Evolutionary conservation across 2,329 filamentous ascomycete species (phyloP).

Genomic region (Penicillium palitans): DNA sequence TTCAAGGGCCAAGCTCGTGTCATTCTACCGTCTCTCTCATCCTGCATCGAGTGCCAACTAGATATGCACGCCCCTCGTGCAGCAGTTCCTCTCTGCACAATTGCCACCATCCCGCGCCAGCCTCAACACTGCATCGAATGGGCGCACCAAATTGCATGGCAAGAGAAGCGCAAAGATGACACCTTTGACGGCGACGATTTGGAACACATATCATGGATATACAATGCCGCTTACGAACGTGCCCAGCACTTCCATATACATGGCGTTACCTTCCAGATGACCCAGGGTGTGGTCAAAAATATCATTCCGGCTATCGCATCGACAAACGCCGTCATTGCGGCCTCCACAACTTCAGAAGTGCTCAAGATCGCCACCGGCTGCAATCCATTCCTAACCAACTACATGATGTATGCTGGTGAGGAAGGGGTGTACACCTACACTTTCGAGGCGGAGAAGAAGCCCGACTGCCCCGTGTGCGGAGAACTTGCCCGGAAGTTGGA

Average conservation of each 20-base stretch:
- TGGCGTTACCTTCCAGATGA: slow-evolving; percentile 92
- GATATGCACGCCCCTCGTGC: slow-evolving; percentile 98
- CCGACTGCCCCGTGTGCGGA: slow-evolving; percentile 92
- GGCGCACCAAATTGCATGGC: slow-evolving; percentile 98
- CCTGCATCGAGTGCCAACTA: slow-evolving; percentile 96
- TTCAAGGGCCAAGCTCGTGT: slow-evolving; percentile 98
- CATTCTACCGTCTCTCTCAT: slow-evolving; percentile 86
- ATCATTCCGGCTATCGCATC: slow-evolving; percentile 98
- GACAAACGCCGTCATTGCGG: slow-evolving; percentile 95
- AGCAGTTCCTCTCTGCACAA: slow-evolving; percentile 93
- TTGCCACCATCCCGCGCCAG: slow-evolving; percentile 93
- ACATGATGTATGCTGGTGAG: slow-evolving; percentile 99
- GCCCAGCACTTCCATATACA: slow-evolving; percentile 86
- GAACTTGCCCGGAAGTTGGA: slow-evolving; percentile 73
- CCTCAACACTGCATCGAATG: slow-evolving; percentile 98
- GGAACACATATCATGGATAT: slow-evolving; percentile 97
- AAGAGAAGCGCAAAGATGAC: slow-evolving; percentile 78
- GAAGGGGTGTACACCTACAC: slow-evolving; percentile 97
- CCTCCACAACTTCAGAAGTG: slow-evolving; percentile 93
- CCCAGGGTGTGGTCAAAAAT: slow-evolving; percentile 97
- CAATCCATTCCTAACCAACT: slow-evolving; percentile 83
- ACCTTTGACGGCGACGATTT: slow-evolving; percentile 92
- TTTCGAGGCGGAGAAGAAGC: slow-evolving; percentile 90
- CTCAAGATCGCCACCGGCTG: slow-evolving; percentile 86
- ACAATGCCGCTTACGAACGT: slow-evolving; percentile 75